phyloP scores from a whole-genome alignment of 2,329 filamentous ascomycete genomes.

The Verticillium isaacii region DNA sequence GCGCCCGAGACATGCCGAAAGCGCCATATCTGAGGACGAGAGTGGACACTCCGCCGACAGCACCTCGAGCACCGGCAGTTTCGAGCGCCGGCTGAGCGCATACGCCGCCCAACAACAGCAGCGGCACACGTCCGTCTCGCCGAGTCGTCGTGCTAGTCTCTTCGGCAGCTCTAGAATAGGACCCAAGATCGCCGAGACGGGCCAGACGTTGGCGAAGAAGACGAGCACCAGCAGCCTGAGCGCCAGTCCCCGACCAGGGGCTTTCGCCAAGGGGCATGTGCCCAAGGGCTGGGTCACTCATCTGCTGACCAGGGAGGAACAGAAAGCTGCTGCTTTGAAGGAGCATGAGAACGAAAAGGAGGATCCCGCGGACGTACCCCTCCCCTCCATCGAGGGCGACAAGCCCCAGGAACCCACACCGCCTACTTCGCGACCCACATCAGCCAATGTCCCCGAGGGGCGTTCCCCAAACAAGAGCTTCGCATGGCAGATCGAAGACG shows the following conservation, averaged over 20 bases:
- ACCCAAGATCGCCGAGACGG: conserved; percentile 24
- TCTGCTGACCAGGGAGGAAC: conserved; percentile 13
- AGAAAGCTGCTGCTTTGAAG: conserved; percentile 1
- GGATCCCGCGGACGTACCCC: conserved; percentile 20
- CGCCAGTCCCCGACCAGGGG: conserved; percentile 5
- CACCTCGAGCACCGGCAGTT: conserved; percentile 11
- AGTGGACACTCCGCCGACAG: conserved; percentile 12
- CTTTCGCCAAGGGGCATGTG: conserved; percentile 13
- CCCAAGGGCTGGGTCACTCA: conserved; percentile 15
- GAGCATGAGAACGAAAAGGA: conserved; percentile 3
- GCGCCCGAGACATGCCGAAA: conserved; percentile 15
- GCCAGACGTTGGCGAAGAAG: conserved; percentile 25
- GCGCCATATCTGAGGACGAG: conserved; percentile 16
- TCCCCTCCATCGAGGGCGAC: conserved; percentile 26
- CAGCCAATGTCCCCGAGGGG: conserved; percentile 10
- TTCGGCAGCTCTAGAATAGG: conserved; percentile 25
- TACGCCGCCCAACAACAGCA: conserved; percentile 10
- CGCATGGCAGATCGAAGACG: conserved; percentile 51
- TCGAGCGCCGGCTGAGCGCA: conserved; percentile 5
- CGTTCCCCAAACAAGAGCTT: conserved; percentile 46
- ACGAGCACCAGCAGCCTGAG: conserved; percentile 17
- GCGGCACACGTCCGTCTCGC: conserved; percentile 10
- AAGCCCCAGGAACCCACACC: conserved; percentile 9
- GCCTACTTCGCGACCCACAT: conserved; percentile 15
- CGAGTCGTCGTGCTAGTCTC: conserved; percentile 22